Base-by-base conservation (phyloP, 495 filamentous ascomycete genomes). In the Aspergillus wentii region DNA sequence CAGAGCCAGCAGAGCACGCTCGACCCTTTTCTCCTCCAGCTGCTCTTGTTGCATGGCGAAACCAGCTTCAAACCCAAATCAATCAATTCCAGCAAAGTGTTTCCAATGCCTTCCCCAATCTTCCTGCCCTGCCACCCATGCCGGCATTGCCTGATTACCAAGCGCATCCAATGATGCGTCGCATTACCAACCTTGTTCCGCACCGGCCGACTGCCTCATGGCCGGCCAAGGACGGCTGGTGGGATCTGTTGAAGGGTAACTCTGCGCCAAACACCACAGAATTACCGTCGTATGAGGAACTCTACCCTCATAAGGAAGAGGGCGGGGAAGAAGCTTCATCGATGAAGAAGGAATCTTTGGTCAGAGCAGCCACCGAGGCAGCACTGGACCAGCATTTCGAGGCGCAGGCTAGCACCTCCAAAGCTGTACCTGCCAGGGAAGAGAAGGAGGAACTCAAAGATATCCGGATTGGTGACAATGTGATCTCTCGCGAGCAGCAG, bases 241-340 rank as follows among this genome's bases (percentile, higher is more conserved):
- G 82, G 75, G 81, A 86, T 49, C 63, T 82, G 30, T 57, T 80
- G 41, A 75, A 68, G 30, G 73, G 59, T 35, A 68, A 58, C 61
- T 71, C 59, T 44, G 61, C 56, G 38, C 70, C 64, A 30, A 64
- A 48, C 35, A 55, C 58, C 25, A 61, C 57, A 3, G 54, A 65
- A 18, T 87, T 87, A 5, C 87, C 88, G 21, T 77, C 88, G 4
- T 94, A 94, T 42, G 78, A 88, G 35, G 87, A 89, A 15, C 73
- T 94, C 18, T 94, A 79, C 52, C 87, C 87, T 4, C 59, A 63
- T 5, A 59, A 72, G 23, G 64, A 68, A 16, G 49, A 47, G 25
- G 52, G 57, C n/a, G 52, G 57, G 39, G 52, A 61, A 34, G 63
- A 68, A 10, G 66, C 68, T 30, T 46, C 64, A 5, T 73, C 78